Base-by-base conservation (phyloP, 139 green algal species). In the Diplosphaera chodatii region DNA sequence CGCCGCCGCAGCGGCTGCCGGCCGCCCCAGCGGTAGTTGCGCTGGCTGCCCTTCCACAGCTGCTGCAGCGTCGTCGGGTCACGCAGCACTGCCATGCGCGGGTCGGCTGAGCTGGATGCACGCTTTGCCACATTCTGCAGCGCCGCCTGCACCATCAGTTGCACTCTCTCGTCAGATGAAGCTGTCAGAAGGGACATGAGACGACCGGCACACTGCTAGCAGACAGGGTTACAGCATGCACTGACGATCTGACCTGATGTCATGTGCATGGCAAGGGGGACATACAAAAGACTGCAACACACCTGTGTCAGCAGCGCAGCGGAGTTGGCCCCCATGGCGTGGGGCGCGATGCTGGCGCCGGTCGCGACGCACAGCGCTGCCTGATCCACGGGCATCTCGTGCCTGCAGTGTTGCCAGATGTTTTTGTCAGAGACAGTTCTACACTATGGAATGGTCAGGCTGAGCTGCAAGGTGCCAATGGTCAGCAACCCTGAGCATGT, bases 1-100 rank as follows among this genome's bases (percentile, higher is more conserved):
- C 68, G 70, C n/a, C 74, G 74, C 29, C 74, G 56, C 1, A 79
- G 63, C 40, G 64, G 63, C 62, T 79, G 74, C 22, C 69, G 41
- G 30, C 48, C 41, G 16, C 68, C 64, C 30, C 32, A 79, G 32
- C 72, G 75, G 64, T 75, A 79, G 40, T 64, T 68, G 64, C 32
- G 32, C n/a, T 67, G 33, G 64, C 74, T 65, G 2, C 74, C 74
- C 4, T n/a, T 59, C 59, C 32, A 68, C 40, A 79, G 31, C 27
- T 65, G 71, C 48, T 72, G 34, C 41, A 79, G 63, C 41, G 74
- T 55, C 5, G 55, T n/a, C 32, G 71, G 56, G 27, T 59, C 31
- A 32, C 25, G 29, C 59, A 59, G 48, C 48, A 59, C 48, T 18
- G 48, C 48, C 48, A 59, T 59, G 48, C 48, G 48, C 48, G 48